A percentile compares a stretch with the other conserved stretches of the same genome.
phyloP scores from a whole-genome alignment of 805 yeast genomes.

The Peterozyma xylosa region DNA sequence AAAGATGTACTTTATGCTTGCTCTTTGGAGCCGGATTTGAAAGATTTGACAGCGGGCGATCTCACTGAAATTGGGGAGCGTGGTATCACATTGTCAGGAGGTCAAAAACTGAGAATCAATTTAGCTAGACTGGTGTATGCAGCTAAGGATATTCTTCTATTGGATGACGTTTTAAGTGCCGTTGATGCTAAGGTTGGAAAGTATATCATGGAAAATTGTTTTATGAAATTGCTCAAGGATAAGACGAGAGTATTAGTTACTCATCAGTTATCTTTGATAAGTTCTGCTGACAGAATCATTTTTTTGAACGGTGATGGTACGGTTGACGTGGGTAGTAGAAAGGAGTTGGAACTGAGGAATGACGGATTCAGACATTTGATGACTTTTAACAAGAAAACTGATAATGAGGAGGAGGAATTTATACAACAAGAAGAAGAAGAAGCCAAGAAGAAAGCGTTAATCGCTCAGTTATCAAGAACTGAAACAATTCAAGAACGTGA shows the following conservation, averaged over 20 bases:
- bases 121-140: conserved; percentile 77
- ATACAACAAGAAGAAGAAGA: conserved; percentile 17
- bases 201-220: conserved; percentile 65
- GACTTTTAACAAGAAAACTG: conserved; percentile 31
- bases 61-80: conserved; percentile 77
- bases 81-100: conserved; percentile 81
- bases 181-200: conserved; percentile 86
- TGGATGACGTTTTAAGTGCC: conserved; percentile 80
- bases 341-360: conserved; percentile 40
- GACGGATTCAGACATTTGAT: conserved; percentile 42
- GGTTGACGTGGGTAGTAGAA: conserved; percentile 51
- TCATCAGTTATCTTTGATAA: conserved; percentile 68
- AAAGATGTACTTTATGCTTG: conserved; percentile 51
- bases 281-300: conserved; percentile 59
- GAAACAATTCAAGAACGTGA: conserved; percentile 14
- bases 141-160: conserved; percentile 53
- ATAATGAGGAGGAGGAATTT: conserved; percentile 17
- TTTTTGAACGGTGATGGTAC: conserved; percentile 59
- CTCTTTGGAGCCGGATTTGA: conserved; percentile 59
- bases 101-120: conserved; percentile 78
- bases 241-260: conserved; percentile 74
- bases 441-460: conserved; percentile 22
- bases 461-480: conserved; percentile 10
- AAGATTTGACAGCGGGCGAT: conserved; percentile 68
- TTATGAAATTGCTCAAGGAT: conserved; percentile 43